Evolutionary conservation across 768 basidiomycete genomes (phyloP).

Genomic region (Fomitopsis serialis): DNA sequence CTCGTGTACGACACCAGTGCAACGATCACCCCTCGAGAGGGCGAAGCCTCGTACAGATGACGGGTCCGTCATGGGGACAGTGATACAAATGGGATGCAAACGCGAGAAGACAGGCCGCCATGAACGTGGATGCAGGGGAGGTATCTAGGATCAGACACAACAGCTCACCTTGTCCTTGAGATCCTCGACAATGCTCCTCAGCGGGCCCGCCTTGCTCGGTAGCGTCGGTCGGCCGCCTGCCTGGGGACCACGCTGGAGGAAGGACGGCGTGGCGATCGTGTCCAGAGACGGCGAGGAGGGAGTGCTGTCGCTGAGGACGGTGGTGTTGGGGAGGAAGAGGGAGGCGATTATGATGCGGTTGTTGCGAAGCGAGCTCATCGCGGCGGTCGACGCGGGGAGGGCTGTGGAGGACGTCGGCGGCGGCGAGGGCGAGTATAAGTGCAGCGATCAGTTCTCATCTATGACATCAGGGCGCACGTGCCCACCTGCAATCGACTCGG

Average conservation of each 20-base stretch:
- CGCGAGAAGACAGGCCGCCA: no score
- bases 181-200: conserved; percentile 77
- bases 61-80: no score
- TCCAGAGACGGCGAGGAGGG: conserved; percentile 43
- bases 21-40: no score
- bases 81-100: no score
- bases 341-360: conserved; percentile 77
- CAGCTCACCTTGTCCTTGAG: conserved; percentile 55
- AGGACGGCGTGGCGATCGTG: conserved; percentile 16
- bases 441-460: neutral
- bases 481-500: neutral
- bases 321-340: conserved; percentile 78
- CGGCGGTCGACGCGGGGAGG: conserved; percentile 12
- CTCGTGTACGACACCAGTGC: no score
- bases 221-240: conserved; percentile 7
- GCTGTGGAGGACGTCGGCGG: neutral
- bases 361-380: conserved; percentile 68
- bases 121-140: no score
- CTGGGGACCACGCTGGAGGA: conserved; percentile 2
- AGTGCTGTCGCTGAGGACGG: conserved; percentile 53
- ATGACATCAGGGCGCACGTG: conserved; percentile 1
- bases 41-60: no score
- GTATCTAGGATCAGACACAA: neutral
- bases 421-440: neutral
- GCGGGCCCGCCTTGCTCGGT: conserved; percentile 27